Conservation (phyloP, 805 yeast species). For the Sugiyamaella chiloensis region DNA sequence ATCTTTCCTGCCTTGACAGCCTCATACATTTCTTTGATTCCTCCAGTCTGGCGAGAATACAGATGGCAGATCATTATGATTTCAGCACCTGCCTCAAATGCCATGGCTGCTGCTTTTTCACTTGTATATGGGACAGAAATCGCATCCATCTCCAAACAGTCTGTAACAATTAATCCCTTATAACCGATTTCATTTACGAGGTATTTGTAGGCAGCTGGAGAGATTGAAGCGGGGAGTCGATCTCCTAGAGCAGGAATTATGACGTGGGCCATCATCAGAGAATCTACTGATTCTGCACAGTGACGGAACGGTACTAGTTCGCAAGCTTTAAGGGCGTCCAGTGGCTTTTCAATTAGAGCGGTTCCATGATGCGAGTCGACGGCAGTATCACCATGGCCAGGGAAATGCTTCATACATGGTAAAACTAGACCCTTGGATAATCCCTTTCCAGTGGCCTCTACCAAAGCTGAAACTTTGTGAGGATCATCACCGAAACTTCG, state of each 20-base stretch:
- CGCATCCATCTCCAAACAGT: conserved; percentile 60
- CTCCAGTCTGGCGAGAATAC: conserved; percentile 50
- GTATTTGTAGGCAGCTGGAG: conserved; percentile 50
- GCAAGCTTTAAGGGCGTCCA: conserved; percentile 46
- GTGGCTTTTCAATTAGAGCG: conserved; percentile 53
- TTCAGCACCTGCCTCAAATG: conserved; percentile 58
- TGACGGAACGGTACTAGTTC: conserved; percentile 50
- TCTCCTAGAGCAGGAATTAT: conserved; percentile 46
- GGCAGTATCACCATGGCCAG: conserved; percentile 58
- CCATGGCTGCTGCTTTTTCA: conserved; percentile 56
- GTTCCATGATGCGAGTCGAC: conserved; percentile 53
- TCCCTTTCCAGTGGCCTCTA: conserved; percentile 49
- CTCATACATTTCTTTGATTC: conserved; percentile 39
- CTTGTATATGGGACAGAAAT: conserved; percentile 53
- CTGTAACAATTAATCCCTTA: conserved; percentile 55
- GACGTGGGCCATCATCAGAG: conserved; percentile 57
- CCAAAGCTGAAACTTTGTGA: conserved; percentile 51
- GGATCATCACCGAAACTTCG: conserved; percentile 55
- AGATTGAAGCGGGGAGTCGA: conserved; percentile 56
- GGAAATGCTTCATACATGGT: conserved; percentile 58
- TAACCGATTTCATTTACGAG: conserved; percentile 47
- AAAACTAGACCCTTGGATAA: conserved; percentile 50
- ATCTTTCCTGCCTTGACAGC: conserved; percentile 34
- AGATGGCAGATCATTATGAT: conserved; percentile 58
- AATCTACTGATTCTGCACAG: conserved; percentile 47